Evolutionary conservation across 2,329 filamentous ascomycete genomes (phyloP), one percentile per base, ranked within the genome.

Genomic region (Scorias spongiosa): DNA sequence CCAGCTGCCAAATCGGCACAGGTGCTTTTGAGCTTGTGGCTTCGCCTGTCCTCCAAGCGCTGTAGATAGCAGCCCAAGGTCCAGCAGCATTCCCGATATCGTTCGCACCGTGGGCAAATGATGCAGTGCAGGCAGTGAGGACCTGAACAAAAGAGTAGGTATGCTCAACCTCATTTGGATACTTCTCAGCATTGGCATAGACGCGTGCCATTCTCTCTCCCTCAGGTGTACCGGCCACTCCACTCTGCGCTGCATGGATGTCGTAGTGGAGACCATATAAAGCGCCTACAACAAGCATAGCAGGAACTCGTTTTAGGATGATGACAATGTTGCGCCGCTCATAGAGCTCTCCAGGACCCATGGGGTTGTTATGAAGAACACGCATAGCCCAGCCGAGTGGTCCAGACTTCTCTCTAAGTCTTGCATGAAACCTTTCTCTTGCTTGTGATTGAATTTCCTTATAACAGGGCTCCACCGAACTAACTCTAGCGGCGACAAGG

Each of bases 301-400:
- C 81, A 0, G 84, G 84, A 8, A 88, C 57, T 17, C 83, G 81
- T 63, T 76, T 80, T 47, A 69, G 26, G 17, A 79, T 47, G 42
- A 72, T 72, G 57, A 71, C 72, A 48, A 87, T 65, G 70, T 89
- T 89, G 64, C 78, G 68, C 15, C 71, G 54, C 65, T 89, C 84
- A 65, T 89, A 85, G 50, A 88, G 72, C 55, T 79, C 70, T 42
- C 84, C 84, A 14, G 77, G 61, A 14, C 80, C 80, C 64, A 85
- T 74, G 40, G 76, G 81, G 68, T 87, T 83, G 55, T 82, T 70
- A 57, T 76, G 81, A 15, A 88, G 77, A 42, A 70, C 75, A 53
- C 84, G 81, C 80, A 89, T 84, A 32, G 81, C 84, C 84, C 84
- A 88, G 54, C 78, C 84, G n/a, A 89, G 70, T 42, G 80, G 81